Conservation (phyloP, 345 rosid species). For the Psidium friedrichsthalianum region DNA sequence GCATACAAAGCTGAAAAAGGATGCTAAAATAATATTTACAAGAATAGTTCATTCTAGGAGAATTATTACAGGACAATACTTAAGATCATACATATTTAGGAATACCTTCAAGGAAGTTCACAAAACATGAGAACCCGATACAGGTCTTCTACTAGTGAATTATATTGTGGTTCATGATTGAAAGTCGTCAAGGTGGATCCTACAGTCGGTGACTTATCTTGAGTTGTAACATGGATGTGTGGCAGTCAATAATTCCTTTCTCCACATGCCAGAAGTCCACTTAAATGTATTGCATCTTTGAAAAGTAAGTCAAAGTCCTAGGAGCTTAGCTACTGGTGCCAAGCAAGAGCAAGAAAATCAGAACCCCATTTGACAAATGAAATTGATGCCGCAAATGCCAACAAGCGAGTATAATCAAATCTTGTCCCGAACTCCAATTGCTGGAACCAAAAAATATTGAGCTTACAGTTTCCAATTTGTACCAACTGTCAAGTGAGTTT, state of each 20-base stretch:
- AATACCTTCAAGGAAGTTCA: not conserved
- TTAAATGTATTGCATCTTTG: not conserved
- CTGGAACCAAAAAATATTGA: not conserved
- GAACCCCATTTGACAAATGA: not conserved
- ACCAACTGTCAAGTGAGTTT: not conserved
- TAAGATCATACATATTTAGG: not conserved
- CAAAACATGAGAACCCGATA: not conserved
- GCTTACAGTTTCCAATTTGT: not conserved
- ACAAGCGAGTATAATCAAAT: not conserved
- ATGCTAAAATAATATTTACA: not conserved
- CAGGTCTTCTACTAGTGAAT: not conserved
- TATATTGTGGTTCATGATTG: no score
- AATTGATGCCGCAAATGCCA: not conserved
- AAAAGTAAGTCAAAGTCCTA: not conserved
- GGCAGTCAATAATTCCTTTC: not conserved
- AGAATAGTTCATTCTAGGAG: not conserved
- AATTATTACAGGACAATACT: not conserved
- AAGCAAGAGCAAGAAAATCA: not conserved
- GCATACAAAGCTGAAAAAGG: not conserved
- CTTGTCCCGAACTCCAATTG: not conserved
- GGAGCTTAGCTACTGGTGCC: not conserved
- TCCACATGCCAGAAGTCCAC: not conserved
- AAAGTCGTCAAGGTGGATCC: no score
- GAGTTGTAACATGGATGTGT: not conserved
- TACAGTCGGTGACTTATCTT: not conserved